Evolutionary conservation across 2,329 filamentous ascomycete genomes (phyloP), one percentile per base, ranked within the genome.

Genomic region (Mycosphaerella sp.): DNA sequence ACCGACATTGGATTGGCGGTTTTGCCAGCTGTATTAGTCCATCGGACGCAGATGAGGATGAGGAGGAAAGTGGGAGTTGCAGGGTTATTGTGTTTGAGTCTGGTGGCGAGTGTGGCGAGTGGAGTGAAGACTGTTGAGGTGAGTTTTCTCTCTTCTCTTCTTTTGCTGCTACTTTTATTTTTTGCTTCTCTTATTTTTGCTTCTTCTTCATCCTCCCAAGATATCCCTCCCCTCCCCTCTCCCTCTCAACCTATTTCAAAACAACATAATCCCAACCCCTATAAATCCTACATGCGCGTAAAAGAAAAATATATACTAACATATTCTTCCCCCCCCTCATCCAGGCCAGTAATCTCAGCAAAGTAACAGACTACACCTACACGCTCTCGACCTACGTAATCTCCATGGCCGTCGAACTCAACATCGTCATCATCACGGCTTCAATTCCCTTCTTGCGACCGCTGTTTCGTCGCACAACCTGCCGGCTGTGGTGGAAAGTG

Each of bases 341-440:
- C 34, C n/a, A 51, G 49, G 53, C 64, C 17, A 58, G 54, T 41
- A 50, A 49, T 14, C 53, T 67, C 10, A 59, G 52, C 44, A 28
- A 58, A 40, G 30, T 63, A n/a, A 46, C 59, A 4, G 64, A 67
- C 43, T 66, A 62, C 41, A 64, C 64, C 7, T 64, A 61, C 34
- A 60, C 62, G 36, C 57, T 67, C 2, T 50, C 53, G 21, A 44
- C 53, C 3, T 66, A 61, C 41, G 55, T 64, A 1, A 58, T 64
- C 34, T 62, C 62, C 57, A 52, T 65, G 10, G 58, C 58, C 3
- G 52, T 67, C 44, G 64, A 67, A 48, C 56, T 66, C 32, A 66
- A 66, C 50, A 74, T 65, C 18, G 64, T 67, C 42, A 65, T 67
- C 34, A 63, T 65, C 30, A 57, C 60, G 18, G 59, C 64, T 8